Evolutionary conservation across 768 basidiomycete species (phyloP), one percentile per base, ranked within the genome.

Genomic region (Scleroderma citrinum): DNA sequence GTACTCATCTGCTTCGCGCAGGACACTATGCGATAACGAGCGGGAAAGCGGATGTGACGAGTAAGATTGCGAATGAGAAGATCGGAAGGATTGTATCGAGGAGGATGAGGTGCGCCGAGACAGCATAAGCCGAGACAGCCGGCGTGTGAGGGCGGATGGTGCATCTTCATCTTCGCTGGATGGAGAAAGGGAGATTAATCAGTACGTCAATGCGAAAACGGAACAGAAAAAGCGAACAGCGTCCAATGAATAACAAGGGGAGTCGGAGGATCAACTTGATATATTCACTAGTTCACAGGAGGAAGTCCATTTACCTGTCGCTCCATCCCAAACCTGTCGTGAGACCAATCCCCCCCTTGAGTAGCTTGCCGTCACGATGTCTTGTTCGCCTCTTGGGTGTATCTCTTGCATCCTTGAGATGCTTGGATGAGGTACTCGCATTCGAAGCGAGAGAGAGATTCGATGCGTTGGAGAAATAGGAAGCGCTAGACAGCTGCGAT

Each of bases 301-400:
- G 50, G 49, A 53, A 44, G 47, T 48, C 35, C 32, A 65, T 74
- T 13, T 31, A 83, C 80, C 82, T 83, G 56, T 86, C 84, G 56
- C 82, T 84, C 84, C 84, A 86, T 1, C 84, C 84, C 13, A 86
- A 64, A 6, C 84, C 84, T 7, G 84, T 86, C 5, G 84, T 86
- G 47, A 86, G 59, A 2, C 84, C 84, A 46, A 85, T 74, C 2
- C 84, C 84, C 1, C 82, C 84, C 42, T 69, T 63, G 48, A 86
- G 65, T 16, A 79, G 49, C 30, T 64, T 67, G 0, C 82, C 83
- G 56, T 86, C 83, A 2, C 82, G 76, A 61, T 85, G 84, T 23
- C 84, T 68, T 1, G 74, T 72, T 29, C 81, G 67, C 32, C 83
- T 68, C 56, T 67, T 72, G 0, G 72, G 73, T 0, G 82, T 85